phyloP scores from a whole-genome alignment of 2,329 filamentous ascomycete genomes.

The Phialophora chinensis region DNA sequence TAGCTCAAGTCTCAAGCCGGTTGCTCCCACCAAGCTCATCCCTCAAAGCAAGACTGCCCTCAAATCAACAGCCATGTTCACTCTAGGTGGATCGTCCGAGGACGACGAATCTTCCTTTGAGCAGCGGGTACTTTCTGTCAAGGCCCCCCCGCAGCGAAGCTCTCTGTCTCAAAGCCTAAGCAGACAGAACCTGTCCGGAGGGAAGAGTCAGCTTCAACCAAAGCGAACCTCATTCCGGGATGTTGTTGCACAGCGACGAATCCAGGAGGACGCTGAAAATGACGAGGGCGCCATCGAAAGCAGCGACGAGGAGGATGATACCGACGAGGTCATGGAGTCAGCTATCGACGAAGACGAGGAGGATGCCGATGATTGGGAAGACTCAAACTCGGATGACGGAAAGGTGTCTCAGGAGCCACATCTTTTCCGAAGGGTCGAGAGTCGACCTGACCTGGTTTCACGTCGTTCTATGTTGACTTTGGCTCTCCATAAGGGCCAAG shows the following conservation, averaged over 20 bases:
- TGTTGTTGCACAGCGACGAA: constrained; percentile 71
- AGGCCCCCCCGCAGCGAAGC: constrained; percentile 46
- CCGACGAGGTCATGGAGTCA: constrained; percentile 75
- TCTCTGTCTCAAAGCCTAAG: constrained; percentile 53
- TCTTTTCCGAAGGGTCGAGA: constrained; percentile 90
- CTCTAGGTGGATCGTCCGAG: constrained; percentile 82
- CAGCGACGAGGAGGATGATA: constrained; percentile 66
- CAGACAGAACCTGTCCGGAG: constrained; percentile 49
- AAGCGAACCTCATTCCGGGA: constrained; percentile 85
- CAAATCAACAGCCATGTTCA: constrained; percentile 67
- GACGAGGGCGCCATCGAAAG: constrained; percentile 66
- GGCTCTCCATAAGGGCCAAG: constrained; percentile 66
- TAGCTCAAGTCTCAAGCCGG: constrained; percentile 12
- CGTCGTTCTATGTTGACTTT: constrained; percentile 87
- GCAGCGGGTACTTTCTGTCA: constrained; percentile 60
- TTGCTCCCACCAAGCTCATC: constrained; percentile 23
- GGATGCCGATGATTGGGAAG: constrained; percentile 61
- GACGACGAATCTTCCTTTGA: constrained; percentile 81
- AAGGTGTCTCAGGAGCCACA: constrained; percentile 79
- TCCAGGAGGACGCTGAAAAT: constrained; percentile 59
- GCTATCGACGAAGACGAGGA: constrained; percentile 75
- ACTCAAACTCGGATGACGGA: constrained; percentile 78
- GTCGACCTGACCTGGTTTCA: constrained; percentile 80
- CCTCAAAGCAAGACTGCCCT: constrained; percentile 19
- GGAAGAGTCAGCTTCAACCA: constrained; percentile 51